Evolutionary conservation across 176 grass and related monocot species (phyloP).

Genomic region (Carex cristatella): DNA sequence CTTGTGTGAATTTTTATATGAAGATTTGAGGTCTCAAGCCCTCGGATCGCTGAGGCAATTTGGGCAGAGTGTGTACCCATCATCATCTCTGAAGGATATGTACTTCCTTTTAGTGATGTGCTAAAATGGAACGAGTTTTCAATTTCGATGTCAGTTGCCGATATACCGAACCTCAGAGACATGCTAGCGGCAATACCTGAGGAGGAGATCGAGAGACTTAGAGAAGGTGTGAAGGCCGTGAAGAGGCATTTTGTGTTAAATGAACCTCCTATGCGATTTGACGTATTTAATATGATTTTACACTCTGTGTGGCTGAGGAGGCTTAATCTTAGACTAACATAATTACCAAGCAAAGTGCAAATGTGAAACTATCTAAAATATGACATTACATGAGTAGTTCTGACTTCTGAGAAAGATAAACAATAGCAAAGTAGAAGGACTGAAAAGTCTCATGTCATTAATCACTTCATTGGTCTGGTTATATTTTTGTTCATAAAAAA

Average conservation of each 20-base stretch:
- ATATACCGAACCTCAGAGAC: conserved; percentile 44
- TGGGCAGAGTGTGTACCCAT: conserved; percentile 65
- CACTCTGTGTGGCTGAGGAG: conserved; percentile 74
- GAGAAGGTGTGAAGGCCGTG: conserved; percentile 36
- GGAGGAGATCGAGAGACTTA: conserved; percentile 52
- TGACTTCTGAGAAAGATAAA: too few relatives aligned
- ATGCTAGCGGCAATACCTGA: conserved; percentile 35
- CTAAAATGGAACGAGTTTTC: conserved; percentile 71
- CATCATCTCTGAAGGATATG: conserved; percentile 46
- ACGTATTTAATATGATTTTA: conserved; percentile 81
- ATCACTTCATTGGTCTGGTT: too few relatives aligned
- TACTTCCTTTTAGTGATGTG: conserved; percentile 57
- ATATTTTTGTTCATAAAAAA: too few relatives aligned
- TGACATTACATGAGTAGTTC: background rate
- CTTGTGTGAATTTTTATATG: background rate
- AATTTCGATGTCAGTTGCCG: conserved; percentile 37
- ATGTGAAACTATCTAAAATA: background rate
- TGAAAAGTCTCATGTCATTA: too few relatives aligned
- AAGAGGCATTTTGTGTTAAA: conserved; percentile 54
- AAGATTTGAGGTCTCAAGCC: conserved; percentile 61
- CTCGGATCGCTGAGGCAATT: conserved; percentile 68
- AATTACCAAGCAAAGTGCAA: background rate
- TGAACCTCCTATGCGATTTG: conserved; percentile 48
- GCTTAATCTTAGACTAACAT: conserved; percentile 41
- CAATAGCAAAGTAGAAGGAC: too few relatives aligned